A percentile compares a stretch with the other conserved stretches of the same genome.
phyloP scores from a whole-genome alignment of 306 rosid genomes.

The Inga laurina region DNA sequence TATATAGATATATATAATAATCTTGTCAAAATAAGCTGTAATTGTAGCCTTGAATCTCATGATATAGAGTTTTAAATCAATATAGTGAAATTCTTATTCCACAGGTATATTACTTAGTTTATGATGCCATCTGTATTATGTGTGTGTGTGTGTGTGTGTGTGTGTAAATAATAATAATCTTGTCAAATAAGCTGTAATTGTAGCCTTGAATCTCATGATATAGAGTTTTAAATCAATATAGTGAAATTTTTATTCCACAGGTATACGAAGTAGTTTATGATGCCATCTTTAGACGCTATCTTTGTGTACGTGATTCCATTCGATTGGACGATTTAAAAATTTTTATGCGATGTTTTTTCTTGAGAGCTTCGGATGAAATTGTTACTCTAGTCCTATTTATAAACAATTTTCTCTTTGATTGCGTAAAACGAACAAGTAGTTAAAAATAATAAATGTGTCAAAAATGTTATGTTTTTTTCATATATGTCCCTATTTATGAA shows the following conservation, averaged over 20 bases:
- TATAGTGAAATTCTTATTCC: not conserved
- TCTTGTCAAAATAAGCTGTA: constrained; percentile 43
- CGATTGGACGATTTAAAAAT: not conserved
- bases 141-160: no score
- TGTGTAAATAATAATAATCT: constrained; percentile 15
- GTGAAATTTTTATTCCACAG: not conserved
- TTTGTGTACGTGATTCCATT: not conserved
- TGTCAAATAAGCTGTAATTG: constrained; percentile 46
- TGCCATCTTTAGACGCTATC: not conserved
- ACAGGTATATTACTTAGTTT: not conserved
- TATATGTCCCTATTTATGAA: no score
- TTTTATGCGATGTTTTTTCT: not conserved
- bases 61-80: constrained; percentile 22
- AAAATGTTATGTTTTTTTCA: no score
- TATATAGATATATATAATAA: constrained; percentile 16
- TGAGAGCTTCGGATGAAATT: not conserved
- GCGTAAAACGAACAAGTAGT: no score
- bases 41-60: constrained; percentile 40
- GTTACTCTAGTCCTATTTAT: not conserved
- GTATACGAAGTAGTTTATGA: not conserved
- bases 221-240: constrained; percentile 22
- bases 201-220: constrained; percentile 34
- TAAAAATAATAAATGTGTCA: no score
- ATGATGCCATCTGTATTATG: not conserved
- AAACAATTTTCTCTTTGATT: no score